phyloP scores from a whole-genome alignment of 352 stramenopile genomes.

The Blastocystis sp. region DNA sequence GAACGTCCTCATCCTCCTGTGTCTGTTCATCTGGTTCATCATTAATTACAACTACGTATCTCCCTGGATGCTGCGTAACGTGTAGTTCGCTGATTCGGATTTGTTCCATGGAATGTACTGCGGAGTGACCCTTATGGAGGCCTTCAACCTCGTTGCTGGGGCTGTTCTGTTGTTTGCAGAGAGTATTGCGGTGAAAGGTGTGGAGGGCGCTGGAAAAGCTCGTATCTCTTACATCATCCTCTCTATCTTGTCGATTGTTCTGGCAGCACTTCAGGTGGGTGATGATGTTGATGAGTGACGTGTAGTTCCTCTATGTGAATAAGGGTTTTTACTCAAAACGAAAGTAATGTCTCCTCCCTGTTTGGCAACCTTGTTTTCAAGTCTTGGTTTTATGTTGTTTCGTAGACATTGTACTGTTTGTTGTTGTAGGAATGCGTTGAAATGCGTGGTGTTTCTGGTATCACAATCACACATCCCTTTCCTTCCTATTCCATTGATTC shows the following conservation, averaged over 20 bases:
- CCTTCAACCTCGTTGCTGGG: neutral
- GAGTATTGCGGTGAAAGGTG: neutral
- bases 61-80: neutral
- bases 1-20: slow-evolving; percentile 14
- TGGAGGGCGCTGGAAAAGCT: neutral
- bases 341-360: neutral
- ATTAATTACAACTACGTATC: neutral
- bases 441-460: too few species aligned
- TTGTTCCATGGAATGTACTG: slow-evolving; percentile 28
- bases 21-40: slow-evolving; percentile 7
- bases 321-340: slow-evolving; percentile 1
- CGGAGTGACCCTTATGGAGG: neutral
- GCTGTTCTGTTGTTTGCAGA: neutral
- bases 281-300: neutral
- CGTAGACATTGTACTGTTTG: too few species aligned
- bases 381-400: neutral
- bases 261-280: neutral
- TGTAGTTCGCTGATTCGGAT: slow-evolving; percentile 1
- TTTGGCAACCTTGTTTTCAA: neutral
- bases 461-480: too few species aligned
- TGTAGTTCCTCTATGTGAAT: slow-evolving; percentile 27
- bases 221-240: neutral
- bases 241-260: neutral
- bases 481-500: too few species aligned
- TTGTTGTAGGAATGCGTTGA: too few species aligned